These are phyloP conservation scores for Astrocystis sublimbata DNA, from an alignment of 495 filamentous ascomycete species.

Conservation along the genomic window DNA sequence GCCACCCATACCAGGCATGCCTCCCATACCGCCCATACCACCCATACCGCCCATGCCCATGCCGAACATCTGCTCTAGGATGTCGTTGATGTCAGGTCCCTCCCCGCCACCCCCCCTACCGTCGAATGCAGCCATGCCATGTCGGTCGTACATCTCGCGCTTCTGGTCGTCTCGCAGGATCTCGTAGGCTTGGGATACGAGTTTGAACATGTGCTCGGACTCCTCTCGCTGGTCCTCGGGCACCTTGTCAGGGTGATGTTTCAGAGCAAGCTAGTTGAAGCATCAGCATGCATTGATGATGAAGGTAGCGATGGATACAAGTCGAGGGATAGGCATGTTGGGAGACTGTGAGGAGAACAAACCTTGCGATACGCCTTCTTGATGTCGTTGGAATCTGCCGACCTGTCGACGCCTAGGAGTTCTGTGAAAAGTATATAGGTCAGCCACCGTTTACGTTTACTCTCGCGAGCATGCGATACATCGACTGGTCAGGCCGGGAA, in stretches of 20 bases:
- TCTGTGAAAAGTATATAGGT: conserved; percentile 47
- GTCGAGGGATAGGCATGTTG: background rate
- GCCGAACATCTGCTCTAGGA: conserved; percentile 92
- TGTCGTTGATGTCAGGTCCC: conserved; percentile 83
- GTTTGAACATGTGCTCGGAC: conserved; percentile 89
- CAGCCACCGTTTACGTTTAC: conserved; percentile 10
- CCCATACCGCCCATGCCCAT: conserved; percentile 66
- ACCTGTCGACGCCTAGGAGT: conserved; percentile 71
- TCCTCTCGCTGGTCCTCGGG: conserved; percentile 78
- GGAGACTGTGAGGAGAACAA: no score
- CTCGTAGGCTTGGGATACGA: conserved; percentile 90
- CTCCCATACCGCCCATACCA: conserved; percentile 56
- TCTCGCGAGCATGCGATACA: background rate
- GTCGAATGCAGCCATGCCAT: conserved; percentile 96
- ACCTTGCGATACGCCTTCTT: conserved; percentile 99
- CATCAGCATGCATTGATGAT: no score
- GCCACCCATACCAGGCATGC: conserved; percentile 44
- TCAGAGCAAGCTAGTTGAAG: conserved; percentile 71
- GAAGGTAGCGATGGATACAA: no score
- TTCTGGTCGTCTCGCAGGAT: conserved; percentile 96
- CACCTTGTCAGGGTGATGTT: conserved; percentile 94
- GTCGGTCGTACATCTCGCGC: conserved; percentile 83
- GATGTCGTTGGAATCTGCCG: conserved; percentile 78
- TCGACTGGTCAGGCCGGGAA: background rate
- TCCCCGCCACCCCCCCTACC: conserved; percentile 61